Evolutionary conservation across 108 stramenopile genomes (phyloP).

Genomic region (Craspedostauros australis): DNA sequence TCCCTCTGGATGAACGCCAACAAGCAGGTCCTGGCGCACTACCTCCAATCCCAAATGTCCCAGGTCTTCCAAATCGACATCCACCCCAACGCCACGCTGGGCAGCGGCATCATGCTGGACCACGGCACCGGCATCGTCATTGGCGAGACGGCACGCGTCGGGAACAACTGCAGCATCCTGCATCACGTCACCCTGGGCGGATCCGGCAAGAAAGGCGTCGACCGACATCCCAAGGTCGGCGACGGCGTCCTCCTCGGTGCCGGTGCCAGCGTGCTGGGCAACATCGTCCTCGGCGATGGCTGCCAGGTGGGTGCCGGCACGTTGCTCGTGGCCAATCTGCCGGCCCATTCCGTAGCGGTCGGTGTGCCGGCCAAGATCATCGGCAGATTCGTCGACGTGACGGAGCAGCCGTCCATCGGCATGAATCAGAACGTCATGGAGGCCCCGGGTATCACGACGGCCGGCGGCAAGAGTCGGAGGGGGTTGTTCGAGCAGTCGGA

Average conservation of each 20-base stretch:
- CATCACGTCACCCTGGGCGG: constrained; percentile 86
- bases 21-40: constrained; percentile 52
- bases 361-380: constrained; percentile 62
- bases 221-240: constrained; percentile 86
- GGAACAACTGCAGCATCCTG: constrained; percentile 75
- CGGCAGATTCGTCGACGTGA: constrained; percentile 61
- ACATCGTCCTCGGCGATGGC: constrained; percentile 65
- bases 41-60: constrained; percentile 72
- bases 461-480: no score
- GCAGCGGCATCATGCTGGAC: constrained; percentile 76
- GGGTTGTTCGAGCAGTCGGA: no score
- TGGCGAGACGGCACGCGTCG: constrained; percentile 67
- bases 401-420: constrained; percentile 49
- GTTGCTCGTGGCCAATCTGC: constrained; percentile 68
- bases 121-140: constrained; percentile 87
- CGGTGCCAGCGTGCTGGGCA: constrained; percentile 77
- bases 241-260: constrained; percentile 78
- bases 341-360: constrained; percentile 43
- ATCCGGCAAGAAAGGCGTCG: constrained; percentile 68
- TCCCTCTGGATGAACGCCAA: constrained; percentile 59
- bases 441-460: constrained; percentile 26
- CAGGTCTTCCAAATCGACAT: constrained; percentile 85
- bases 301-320: constrained; percentile 58
- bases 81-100: constrained; percentile 75
- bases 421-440: constrained; percentile 76